Base-by-base conservation (phyloP, 2,329 filamentous ascomycete genomes). In the Calonectria pauciramosa region DNA sequence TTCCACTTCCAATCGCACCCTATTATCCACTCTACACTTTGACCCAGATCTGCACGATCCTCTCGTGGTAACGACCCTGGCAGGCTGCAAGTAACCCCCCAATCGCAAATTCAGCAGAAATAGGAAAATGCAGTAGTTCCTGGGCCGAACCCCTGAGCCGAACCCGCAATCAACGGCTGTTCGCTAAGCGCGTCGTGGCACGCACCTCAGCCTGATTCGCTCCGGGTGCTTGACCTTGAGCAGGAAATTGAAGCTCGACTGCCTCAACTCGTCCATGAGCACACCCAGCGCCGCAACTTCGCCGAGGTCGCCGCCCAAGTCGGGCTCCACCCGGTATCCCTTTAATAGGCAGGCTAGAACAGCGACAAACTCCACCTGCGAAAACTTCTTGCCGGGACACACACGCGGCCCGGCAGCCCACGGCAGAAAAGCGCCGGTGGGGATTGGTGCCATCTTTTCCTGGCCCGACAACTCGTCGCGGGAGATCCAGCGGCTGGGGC, bases 361-460 rank as follows among this genome's bases (percentile, higher is more conserved):
- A 18, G 78, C 78, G 30, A 80, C 78, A 36, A 80, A 80, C 28
- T 80, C 78, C 6, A 79, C 78, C 30, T 80, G 78, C 0, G 78
- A 80, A 51, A 80, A 80, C 71, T 79, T 79, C 56, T 75, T 80
- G 28, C 78, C 78, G 3, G 76, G 76, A 51, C 77, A 79, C 1
- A 76, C 73, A 23, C 77, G 77, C 0, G 73, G 73, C 11, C 77
- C 77, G 5, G 70, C 77, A 0, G 77, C 72, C 77, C 77, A 79
- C 10, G 73, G 73, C 9, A 79, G 38, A 18, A 77, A 79, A 30
- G 76, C 69, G 28, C 76, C 76, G 1, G 71, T 54, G 2, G 71
- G 66, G 34, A 75, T 72, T 16, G 67, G 23, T 30, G 68, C 63
- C 6, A 77, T 68, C 30, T 71, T 72, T 23, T 79, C 77, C 10